Percentiles rank a stretch among this genome's conserved stretches.
These are phyloP conservation scores for Xylaria sp. DNA, from an alignment of 2,329 filamentous ascomycete species.

Conservation along the genomic window DNA sequence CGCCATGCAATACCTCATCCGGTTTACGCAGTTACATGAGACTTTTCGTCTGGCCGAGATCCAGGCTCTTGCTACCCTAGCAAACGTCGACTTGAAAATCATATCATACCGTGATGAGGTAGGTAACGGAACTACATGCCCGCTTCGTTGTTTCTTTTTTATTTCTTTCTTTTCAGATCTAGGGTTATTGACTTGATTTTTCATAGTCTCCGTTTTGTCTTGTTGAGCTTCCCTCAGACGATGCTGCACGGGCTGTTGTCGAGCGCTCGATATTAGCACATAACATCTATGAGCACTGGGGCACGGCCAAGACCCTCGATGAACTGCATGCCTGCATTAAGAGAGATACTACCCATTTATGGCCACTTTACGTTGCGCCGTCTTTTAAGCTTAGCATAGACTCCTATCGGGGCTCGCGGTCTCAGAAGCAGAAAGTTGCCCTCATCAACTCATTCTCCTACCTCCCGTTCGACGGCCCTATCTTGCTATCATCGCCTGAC, in stretches of 20 bases:
- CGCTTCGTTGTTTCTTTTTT: background rate
- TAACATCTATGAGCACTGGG: constrained; percentile 92
- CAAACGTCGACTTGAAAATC: constrained; percentile 75
- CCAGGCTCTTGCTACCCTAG: constrained; percentile 78
- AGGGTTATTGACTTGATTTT: constrained; percentile 29
- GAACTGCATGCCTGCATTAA: constrained; percentile 75
- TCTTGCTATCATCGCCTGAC: constrained; percentile 79
- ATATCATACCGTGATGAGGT: constrained; percentile 80
- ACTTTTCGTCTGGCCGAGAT: constrained; percentile 90
- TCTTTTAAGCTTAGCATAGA: constrained; percentile 90
- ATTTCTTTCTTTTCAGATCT: constrained; percentile 25
- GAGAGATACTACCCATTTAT: constrained; percentile 68
- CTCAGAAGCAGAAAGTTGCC: constrained; percentile 69
- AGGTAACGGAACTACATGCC: constrained; percentile 52
- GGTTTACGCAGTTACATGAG: constrained; percentile 90
- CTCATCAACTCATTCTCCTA: constrained; percentile 88
- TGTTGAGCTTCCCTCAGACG: constrained; percentile 72
- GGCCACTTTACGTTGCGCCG: constrained; percentile 70
- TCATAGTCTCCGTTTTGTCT: constrained; percentile 86
- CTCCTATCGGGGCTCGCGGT: constrained; percentile 79
- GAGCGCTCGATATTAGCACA: constrained; percentile 83
- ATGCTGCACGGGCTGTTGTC: constrained; percentile 74
- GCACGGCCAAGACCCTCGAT: constrained; percentile 72
- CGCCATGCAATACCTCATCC: constrained; percentile 82
- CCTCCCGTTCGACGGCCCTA: constrained; percentile 80